These are phyloP conservation scores for Fomitiporia mediterranea DNA, from an alignment of 1,284 basidiomycete species.

Conservation along the genomic window DNA sequence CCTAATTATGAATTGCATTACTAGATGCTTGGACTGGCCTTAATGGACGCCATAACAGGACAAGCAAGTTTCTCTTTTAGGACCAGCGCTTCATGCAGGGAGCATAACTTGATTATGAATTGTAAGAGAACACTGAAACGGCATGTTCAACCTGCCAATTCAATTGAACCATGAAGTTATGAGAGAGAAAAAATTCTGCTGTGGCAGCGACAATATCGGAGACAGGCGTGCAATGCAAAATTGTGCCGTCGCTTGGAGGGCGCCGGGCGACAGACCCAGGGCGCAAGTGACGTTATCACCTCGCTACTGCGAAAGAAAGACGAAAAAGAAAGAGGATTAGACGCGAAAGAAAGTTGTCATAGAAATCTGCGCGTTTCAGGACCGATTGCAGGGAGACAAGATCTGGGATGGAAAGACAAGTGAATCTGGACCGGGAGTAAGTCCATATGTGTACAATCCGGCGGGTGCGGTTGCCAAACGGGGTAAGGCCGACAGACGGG, in stretches of 20 bases:
- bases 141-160: too few species aligned
- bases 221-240: too few species aligned
- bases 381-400: not conserved
- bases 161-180: too few species aligned
- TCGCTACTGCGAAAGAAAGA: not conserved
- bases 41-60: too few species aligned
- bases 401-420: not conserved
- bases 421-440: conserved; percentile 1
- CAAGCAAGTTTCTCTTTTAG: too few species aligned
- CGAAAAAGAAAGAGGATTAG: not conserved
- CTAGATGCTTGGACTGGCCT: too few species aligned
- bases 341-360: not conserved
- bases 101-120: too few species aligned
- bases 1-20: too few species aligned
- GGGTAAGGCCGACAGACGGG: not conserved
- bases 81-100: too few species aligned
- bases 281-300: not conserved
- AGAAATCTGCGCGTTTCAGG: not conserved
- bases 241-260: not conserved
- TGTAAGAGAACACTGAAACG: too few species aligned
- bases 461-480: not conserved
- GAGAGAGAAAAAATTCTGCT: too few species aligned
- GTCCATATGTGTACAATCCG: not conserved
- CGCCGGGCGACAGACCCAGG: not conserved
- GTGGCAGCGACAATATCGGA: too few species aligned